A percentile compares a stretch with the other conserved stretches of the same genome.
Conservation (phyloP, 208 protist species). For the Naegleria fowleri region DNA sequence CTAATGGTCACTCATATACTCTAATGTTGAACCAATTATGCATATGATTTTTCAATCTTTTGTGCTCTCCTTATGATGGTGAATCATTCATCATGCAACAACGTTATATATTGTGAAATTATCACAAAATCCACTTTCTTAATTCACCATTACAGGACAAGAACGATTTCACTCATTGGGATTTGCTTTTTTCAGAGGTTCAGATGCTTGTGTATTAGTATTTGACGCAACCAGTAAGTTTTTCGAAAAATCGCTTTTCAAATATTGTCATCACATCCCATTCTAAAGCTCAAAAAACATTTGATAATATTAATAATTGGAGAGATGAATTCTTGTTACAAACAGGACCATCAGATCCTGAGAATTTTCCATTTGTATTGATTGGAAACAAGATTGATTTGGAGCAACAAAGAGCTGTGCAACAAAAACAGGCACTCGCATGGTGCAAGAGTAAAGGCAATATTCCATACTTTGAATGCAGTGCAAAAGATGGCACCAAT, state of each 20-base stretch:
- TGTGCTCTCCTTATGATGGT: too few relatives aligned
- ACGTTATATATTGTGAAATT: too few relatives aligned
- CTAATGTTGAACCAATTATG: too few relatives aligned
- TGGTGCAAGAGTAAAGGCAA: constrained; percentile 64
- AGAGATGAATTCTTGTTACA: constrained; percentile 80
- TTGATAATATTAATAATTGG: constrained; percentile 58
- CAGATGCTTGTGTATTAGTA: constrained; percentile 70
- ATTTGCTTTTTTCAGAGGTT: constrained; percentile 85
- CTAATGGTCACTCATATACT: too few relatives aligned
- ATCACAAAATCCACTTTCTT: too few relatives aligned
- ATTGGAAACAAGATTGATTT: constrained; percentile 90
- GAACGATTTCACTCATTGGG: constrained; percentile 85
- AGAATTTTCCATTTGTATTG: constrained; percentile 86
- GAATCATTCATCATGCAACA: too few relatives aligned
- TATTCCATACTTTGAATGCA: constrained; percentile 83
- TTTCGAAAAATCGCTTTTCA: too few relatives aligned
- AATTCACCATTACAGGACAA: background rate
- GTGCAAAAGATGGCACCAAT: constrained; percentile 79
- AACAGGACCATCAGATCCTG: constrained; percentile 57
- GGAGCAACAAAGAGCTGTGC: constrained; percentile 60
- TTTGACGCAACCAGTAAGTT: constrained; percentile 25
- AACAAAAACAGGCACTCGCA: constrained; percentile 59
- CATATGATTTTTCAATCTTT: too few relatives aligned
- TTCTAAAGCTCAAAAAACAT: constrained; percentile 33
- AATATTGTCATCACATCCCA: too few relatives aligned